A percentile compares a stretch with the other conserved stretches of the same genome.
Evolutionary conservation across 2,329 filamentous ascomycete genomes (phyloP).

Genomic region (Talaromyces rugulosus): DNA sequence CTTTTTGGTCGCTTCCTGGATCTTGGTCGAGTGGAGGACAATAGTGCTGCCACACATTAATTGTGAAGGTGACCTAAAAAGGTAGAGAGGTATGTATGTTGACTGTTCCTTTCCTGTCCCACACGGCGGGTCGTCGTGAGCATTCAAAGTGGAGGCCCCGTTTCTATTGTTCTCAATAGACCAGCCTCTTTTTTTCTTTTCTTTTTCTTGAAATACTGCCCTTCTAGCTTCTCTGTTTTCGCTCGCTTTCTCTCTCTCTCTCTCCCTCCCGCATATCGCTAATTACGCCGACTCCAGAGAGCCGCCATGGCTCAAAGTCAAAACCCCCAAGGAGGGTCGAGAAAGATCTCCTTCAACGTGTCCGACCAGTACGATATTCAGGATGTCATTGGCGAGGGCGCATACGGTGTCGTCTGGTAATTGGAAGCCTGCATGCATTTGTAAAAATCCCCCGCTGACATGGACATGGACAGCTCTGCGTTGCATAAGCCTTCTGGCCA

Average conservation of each 20-base stretch:
- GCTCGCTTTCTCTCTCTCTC: neutral
- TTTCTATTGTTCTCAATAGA: neutral
- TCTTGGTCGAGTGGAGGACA: neutral
- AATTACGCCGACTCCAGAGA: neutral
- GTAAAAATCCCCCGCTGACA: slow-evolving; percentile 35
- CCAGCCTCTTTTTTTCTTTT: neutral
- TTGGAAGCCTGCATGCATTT: slow-evolving; percentile 13
- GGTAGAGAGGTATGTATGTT: neutral
- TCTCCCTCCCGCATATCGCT: neutral
- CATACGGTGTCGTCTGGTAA: slow-evolving; percentile 97
- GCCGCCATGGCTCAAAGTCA: slow-evolving; percentile 38
- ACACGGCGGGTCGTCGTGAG: neutral
- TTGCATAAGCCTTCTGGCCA: slow-evolving; percentile 97
- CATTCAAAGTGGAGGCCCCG: neutral
- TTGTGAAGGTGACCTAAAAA: neutral
- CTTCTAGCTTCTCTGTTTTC: neutral
- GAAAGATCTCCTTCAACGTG: slow-evolving; percentile 99
- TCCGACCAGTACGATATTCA: slow-evolving; percentile 99
- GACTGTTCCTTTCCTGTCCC: neutral
- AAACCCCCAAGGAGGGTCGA: slow-evolving; percentile 51
- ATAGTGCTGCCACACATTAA: neutral
- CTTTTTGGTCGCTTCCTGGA: neutral
- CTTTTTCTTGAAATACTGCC: neutral
- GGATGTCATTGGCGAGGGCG: slow-evolving; percentile 97
- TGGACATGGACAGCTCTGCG: slow-evolving; percentile 60